Percentiles rank a stretch among this genome's conserved stretches.
phyloP scores from a whole-genome alignment of 139 green algal genomes.

The Chlorella sorokiniana region DNA sequence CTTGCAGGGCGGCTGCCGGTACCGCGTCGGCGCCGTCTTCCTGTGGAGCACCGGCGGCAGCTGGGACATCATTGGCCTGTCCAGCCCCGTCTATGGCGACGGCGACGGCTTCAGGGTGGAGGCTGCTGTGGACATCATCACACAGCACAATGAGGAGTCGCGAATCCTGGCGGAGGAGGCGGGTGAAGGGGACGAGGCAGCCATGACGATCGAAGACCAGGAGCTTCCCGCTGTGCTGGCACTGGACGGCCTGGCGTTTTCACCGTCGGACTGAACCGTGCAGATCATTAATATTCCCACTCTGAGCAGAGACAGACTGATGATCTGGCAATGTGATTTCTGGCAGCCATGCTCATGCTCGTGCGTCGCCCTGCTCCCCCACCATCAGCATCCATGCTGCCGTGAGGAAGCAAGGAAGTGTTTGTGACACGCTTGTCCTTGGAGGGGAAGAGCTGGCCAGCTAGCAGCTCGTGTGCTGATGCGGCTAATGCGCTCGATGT shows the following conservation, averaged over 20 bases:
- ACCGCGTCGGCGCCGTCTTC: background rate
- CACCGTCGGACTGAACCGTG: too few species aligned
- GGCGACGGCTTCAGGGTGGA: background rate
- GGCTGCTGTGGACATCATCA: constrained; percentile 9
- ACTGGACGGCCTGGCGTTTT: too few species aligned
- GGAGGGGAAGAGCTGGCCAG: background rate
- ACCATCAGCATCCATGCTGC: too few species aligned
- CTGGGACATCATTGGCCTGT: constrained; percentile 27
- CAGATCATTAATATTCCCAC: too few species aligned
- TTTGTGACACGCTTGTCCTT: background rate
- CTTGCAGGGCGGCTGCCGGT: constrained; percentile 5
- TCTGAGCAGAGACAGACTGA: too few species aligned
- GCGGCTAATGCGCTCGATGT: background rate
- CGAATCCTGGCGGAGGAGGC: background rate
- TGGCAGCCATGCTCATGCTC: too few species aligned
- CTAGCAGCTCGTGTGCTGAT: background rate
- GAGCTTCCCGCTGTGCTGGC: too few species aligned
- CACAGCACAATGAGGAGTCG: background rate
- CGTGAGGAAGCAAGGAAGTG: background rate
- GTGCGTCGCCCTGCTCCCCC: too few species aligned
- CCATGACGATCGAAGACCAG: background rate
- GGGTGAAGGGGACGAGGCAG: background rate
- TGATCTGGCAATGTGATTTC: too few species aligned
- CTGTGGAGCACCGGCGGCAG: constrained; percentile 7
- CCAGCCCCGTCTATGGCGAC: background rate